Base-by-base conservation (phyloP, 2,329 filamentous ascomycete genomes). In the Apiospora saccharicola region DNA sequence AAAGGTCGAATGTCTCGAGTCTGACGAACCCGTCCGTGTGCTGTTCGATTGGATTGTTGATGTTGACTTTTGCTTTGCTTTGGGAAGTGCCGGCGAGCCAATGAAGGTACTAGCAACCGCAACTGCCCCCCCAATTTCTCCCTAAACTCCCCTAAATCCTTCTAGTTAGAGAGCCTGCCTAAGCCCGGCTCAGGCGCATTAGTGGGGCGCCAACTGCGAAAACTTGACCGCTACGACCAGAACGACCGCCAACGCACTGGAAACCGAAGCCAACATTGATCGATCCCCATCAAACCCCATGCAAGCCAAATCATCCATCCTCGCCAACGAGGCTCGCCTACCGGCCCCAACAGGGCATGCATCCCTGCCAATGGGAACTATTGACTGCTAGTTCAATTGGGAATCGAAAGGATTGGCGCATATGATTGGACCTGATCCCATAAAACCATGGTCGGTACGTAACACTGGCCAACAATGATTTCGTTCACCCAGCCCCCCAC, bases 41-140 rank as follows among this genome's bases (percentile, higher is more conserved):
- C 37, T 19, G 3, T 3, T 24, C 34, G n/a, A 64, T 64, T n/a
- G 57, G 34, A 64, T 64, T 64, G 57, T 64, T 64, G 57, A 64
- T 64, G 57, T 64, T 64, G 57, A 64, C 57, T 41, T 61, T 61
- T 61, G 53, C 57, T 64, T 41, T 41, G 30, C 57, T 41, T 64
- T 64, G 57, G 57, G 34, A 64, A 64, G n/a, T 64, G 57, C 34
- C 34, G 57, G 34, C 34, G 57, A n/a, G 13, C 57, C 57, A 64
- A 64, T 64, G 57, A 64, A 41, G 57, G 41, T 10, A 37, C 34
- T 41, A 64, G 57, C 57, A 41, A 10, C 30, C 16, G 34, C 22
- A 22, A n/a, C 57, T n/a, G 57, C 34, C 57, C 57, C 57, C 57
- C 30, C 57, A 37, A 10, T 61, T 37, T 22, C 30, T 26, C 57